Evolutionary conservation across 2,329 filamentous ascomycete genomes (phyloP).

Genomic region (Arthrobotrys sinensis): DNA sequence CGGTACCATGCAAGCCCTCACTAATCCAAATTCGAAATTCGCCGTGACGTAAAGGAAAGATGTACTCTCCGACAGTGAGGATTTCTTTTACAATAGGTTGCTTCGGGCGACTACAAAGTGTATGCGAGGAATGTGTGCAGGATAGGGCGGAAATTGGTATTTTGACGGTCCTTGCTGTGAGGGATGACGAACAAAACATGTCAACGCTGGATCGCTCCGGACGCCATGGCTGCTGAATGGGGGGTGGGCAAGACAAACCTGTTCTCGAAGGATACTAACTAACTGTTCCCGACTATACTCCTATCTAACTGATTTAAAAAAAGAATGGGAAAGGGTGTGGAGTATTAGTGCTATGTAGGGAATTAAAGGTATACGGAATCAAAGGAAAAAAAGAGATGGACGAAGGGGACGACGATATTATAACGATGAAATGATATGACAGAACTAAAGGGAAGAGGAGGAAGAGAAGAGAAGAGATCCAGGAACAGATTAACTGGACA

Average conservation of each 20-base stretch:
- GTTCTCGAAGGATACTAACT: not conserved
- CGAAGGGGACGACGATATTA: not conserved
- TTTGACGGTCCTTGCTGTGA: not conserved
- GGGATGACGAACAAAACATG: conserved; percentile 30
- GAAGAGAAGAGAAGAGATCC: conserved; percentile 24
- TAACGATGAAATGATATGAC: not conserved
- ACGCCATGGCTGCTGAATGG: conserved; percentile 5
- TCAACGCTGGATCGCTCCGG: not conserved
- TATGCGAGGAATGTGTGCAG: conserved; percentile 13
- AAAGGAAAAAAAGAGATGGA: conserved; percentile 14
- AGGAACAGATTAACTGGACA: conserved; percentile 3
- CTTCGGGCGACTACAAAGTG: not conserved
- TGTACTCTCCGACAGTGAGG: not conserved
- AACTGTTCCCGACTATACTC: not conserved
- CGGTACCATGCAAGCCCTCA: conserved; percentile 25
- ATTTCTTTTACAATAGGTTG: conserved; percentile 1
- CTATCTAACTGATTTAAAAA: not conserved
- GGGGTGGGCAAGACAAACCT: conserved; percentile 11
- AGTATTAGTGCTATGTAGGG: conserved; percentile 9
- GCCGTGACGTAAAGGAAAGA: conserved; percentile 54
- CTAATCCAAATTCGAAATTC: conserved; percentile 32
- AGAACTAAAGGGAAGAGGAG: not conserved
- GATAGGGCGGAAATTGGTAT: conserved; percentile 9
- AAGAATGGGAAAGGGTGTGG: not conserved
- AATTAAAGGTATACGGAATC: conserved; percentile 17